Conservation (phyloP, 495 filamentous ascomycete species). For the Penicillium maclennaniae region DNA sequence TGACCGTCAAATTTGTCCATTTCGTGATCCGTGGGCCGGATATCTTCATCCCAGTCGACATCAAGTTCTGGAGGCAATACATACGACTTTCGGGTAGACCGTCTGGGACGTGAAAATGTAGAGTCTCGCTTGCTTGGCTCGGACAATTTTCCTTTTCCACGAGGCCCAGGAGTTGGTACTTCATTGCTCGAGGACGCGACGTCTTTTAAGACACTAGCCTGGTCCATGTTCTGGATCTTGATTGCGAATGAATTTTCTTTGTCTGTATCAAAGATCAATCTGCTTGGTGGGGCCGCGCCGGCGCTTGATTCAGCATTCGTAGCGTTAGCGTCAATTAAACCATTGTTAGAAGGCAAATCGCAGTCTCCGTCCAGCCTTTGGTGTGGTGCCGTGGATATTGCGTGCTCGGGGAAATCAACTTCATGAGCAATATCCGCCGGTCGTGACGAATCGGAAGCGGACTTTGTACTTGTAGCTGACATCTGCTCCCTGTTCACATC, state of each 20-base stretch:
- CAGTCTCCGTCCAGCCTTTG: neutral
- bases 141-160: neutral
- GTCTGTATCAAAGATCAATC: neutral
- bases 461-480: neutral
- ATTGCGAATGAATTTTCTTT: neutral
- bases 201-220: neutral
- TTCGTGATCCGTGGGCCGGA: conserved; percentile 28
- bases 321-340: neutral
- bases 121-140: conserved; percentile 13
- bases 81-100: conserved; percentile 8
- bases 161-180: neutral
- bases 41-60: conserved; percentile 36
- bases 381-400: neutral
- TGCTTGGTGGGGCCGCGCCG: neutral
- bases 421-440: neutral
- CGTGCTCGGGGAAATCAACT: conserved; percentile 10
- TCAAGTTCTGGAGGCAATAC: conserved; percentile 8
- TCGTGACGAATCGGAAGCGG: conserved; percentile 1
- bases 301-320: neutral
- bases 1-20: neutral
- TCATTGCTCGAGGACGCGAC: neutral
- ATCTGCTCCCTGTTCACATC: neutral
- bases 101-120: conserved; percentile 7
- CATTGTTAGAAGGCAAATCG: neutral
- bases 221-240: neutral